Base-by-base conservation (phyloP, 2,329 filamentous ascomycete genomes). In the Conoideocrella luteorostrata region DNA sequence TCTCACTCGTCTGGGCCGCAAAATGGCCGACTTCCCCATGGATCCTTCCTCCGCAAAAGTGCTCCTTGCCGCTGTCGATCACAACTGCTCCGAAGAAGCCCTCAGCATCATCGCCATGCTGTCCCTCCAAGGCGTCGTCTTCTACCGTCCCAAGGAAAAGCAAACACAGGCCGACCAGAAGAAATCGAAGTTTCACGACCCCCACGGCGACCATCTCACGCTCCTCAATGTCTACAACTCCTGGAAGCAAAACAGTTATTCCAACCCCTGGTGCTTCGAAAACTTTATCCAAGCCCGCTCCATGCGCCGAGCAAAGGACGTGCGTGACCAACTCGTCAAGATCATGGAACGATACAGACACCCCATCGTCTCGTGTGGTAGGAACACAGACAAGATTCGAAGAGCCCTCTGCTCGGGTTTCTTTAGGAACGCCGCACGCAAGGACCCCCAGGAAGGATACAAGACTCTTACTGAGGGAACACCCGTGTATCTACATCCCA, bases 1-100 rank as follows among this genome's bases (percentile, higher is more conserved):
- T 0, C 71, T 98, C 2, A 98, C 93, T 0, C 82, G 93, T 6
- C 75, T 95, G 2, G 93, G 93, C 7, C 81, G 93, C 36, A 95
- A 96, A 63, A 97, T 98, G 91, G 90, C 93, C 10, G 91, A 98
- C 59, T 97, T 97, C 63, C 93, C 93, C 1, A 97, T 97, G 88
- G 90, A 97, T 45, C 93, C 93, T 0, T 82, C 88, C 1, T 75
- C 97, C 1, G 87, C 90, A 42, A 98, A 97, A 63, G 83, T 88
- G 0, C 76, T 98, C 2, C 94, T 98, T 50, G 84, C 82, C 10
- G 88, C 88, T 0, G 86, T 95, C 2, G 87, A 95, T 37, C 77
- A 94, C 52, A 78, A 84, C 22, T 98, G 94, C 65, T 90, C 88
- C 0, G 93, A 98, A 21, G 93, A 98, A 65, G 82, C 97, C 57